Percentiles rank a stretch among this genome's conserved stretches.
Conservation (phyloP, 2,329 filamentous ascomycete species). For the Paradendryphiella salina region DNA sequence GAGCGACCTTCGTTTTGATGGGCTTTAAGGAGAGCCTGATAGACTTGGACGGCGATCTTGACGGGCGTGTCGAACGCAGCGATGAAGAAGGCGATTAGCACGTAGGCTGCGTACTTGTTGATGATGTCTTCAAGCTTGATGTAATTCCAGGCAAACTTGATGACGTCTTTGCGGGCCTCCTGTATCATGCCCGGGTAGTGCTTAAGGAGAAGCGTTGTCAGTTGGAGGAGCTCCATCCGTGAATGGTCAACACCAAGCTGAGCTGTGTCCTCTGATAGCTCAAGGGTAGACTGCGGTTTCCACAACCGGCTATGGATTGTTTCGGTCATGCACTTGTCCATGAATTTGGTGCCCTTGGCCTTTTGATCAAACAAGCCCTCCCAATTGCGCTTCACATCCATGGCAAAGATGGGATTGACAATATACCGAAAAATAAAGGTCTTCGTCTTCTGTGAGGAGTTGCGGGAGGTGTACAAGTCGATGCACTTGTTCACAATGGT, state of each 20-base stretch:
- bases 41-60: conserved; percentile 95
- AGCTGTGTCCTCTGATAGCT: conserved; percentile 78
- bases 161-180: conserved; percentile 94
- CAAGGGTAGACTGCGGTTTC: conserved; percentile 78
- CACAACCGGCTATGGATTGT: conserved; percentile 90
- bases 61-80: conserved; percentile 93
- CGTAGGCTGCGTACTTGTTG: conserved; percentile 98
- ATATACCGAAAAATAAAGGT: conserved; percentile 89
- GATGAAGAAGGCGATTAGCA: conserved; percentile 97
- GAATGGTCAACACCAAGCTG: conserved; percentile 93
- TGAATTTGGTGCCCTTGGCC: conserved; percentile 68
- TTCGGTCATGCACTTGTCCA: conserved; percentile 86
- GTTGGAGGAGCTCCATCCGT: conserved; percentile 90
- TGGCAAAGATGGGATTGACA: conserved; percentile 93
- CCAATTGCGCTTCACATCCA: conserved; percentile 90
- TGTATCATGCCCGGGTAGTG: conserved; percentile 87
- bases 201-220: conserved; percentile 93
- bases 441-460: conserved; percentile 84
- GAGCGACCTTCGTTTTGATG: conserved; percentile 94
- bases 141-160: conserved; percentile 99
- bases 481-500: conserved; percentile 81
- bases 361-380: conserved; percentile 53
- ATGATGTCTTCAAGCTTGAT: conserved; percentile 96
- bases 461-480: conserved; percentile 80
- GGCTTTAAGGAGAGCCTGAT: conserved; percentile 84